Base-by-base conservation (phyloP, 75 land plant genomes). In the Sequoiadendron giganteum region DNA sequence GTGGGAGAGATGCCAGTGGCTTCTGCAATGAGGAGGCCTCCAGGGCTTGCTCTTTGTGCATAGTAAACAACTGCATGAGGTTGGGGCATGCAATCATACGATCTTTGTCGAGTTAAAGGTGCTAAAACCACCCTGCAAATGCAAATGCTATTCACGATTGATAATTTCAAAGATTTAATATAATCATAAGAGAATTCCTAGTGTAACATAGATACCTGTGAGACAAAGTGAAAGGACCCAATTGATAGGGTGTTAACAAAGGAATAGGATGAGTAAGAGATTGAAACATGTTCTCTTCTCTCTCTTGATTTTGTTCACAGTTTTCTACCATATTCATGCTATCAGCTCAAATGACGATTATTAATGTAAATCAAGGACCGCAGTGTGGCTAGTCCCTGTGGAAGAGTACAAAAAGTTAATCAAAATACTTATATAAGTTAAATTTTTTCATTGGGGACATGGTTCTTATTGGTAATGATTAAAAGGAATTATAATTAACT, bases 21-120 rank as follows among this genome's bases (percentile, higher is more conserved):
- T 83, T 89, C 90, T 52, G 85, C 47, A 43, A 89, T 89, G 68
- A 89, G 89, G 39, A 89, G 84, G 36, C 90, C 90, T 87, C 90
- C 90, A 40, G 85, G 68, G 10, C 70, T 89, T 28, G 84, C 38
- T 34, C 90, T 89, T 52, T 89, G 90, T 1, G 89, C 47, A 15
- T 89, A 89, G 84, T 89, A 89, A n/a, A 89, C 19, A 77, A 58
- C 58, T 73, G 88, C 88, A n/a, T 89, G 89, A 1, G 89, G 88
- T 36, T 89, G 90, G 6, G 89, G 89, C 1, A 89, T 38, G 68
- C 19, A 6, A 14, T 65, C 52, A 52, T 87, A 89, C 0, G 90
- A 89, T 56, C 90, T 58, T 30, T 43, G 16, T 56, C 90, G 87
- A 2, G 88, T 87, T 61, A 89, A 80, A 1, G 90, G 90, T 21